Base-by-base conservation (phyloP, 345 rosid genomes). In the Gossypium raimondii region DNA sequence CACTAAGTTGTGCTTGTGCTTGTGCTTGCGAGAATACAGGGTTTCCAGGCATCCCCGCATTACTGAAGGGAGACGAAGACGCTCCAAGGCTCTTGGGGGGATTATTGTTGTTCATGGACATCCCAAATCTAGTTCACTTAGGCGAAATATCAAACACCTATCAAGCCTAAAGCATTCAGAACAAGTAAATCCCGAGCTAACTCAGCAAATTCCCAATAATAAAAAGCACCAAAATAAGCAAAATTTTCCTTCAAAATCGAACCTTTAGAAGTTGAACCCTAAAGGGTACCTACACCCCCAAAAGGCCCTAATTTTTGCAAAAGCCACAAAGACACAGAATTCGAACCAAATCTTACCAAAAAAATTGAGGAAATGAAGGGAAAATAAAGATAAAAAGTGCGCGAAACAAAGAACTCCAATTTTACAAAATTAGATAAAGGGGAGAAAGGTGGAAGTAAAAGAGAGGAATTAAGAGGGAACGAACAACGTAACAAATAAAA, bases 91-190 rank as follows among this genome's bases (percentile, higher is more conserved):
- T 25, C 41, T 60, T 60, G 38, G 41, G n/a, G n/a, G 43, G 64
- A 13, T 60, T 60, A 25, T 60, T 60, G 41, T 60, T 60, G 64
- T 60, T 60, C 75, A 83, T 76, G 61, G 95, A 83, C 91, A 91
- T 91, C 56, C 17, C 66, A 63, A 58, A 55, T n/a, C 74, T 56
- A 55, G 18, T 34, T 64, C 68, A 71, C 64, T 14, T 9, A 7
- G 25, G 61, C 22, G 53, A n/a, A 71, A 55, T n/a, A n/a, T 53
- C 62, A 41, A 53, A 52, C 51, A 34, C 74, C 24, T 45, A 25
- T 60, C 58, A 52, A 25, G 53, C 17, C 22, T 16, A 52, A 51
- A 53, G 14, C 62, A 51, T 52, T 18, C 58, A 29, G 44, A 53
- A 52, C 45, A 70, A 16, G 22, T 29, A 17, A 70, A 53, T 9